Evolutionary conservation across 805 yeast species (phyloP), one percentile per base, ranked within the genome.

Genomic region (Kazachstania bromeliacearum): DNA sequence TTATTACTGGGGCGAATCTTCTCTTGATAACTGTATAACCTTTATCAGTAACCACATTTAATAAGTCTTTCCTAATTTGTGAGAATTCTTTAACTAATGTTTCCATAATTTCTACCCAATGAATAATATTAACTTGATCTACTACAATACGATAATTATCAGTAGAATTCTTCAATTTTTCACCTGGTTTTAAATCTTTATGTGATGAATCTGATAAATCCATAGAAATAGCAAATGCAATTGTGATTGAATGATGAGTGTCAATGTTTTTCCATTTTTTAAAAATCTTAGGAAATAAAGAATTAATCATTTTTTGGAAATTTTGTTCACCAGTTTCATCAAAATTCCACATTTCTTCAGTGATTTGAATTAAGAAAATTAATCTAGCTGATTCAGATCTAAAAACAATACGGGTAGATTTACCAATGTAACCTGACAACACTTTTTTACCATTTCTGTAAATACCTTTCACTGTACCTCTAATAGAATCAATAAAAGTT

Each of bases 331-430:
- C 98, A 45, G 82, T 82, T 51, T 88, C 96, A 59, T 92, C 97
- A 58, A 92, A 92, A 56, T 87, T 85, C 94, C 96, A 92, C 96
- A 92, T 92, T 51, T 92, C 99, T 27, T 81, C 72, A 1, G 96
- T 83, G 42, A 88, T 75, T 54, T 92, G 98, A 34, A 92, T 77
- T 43, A 92, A 66, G 34, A 88, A 82, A 12, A 85, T 73, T 38
- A 89, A 63, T 38, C 82, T 74, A 2, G 96, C 94, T 28, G 95
- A 79, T 50, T 89, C 96, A 1, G 96, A 85, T 32, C 99, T 70
- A 55, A 83, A 89, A 0, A 87, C 84, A 20, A 92, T 63, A 45
- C 79, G 80, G 3, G 98, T 88, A 19, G 74, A 66, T 14, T 67
- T 67, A 2, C 88, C 83, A 32, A 89, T 66, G 49, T 76, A 85